Base-by-base conservation (phyloP, 331 rosid species). In the Stylosanthes scabra region DNA sequence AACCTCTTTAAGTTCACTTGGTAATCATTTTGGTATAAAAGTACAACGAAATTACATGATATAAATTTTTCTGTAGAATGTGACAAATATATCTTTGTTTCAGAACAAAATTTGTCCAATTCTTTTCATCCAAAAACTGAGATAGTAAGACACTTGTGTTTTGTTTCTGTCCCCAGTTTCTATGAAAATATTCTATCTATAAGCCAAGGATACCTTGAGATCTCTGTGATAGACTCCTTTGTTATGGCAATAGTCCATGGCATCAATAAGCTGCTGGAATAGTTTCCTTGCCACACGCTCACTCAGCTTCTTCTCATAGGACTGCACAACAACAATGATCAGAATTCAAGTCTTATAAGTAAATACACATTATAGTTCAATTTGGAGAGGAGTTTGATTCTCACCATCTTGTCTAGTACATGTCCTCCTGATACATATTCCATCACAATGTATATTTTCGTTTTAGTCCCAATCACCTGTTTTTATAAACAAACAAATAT, bases 181-280 rank as follows among this genome's bases (percentile, higher is more conserved):
- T 31, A 31, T 31, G 37, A 31, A 31, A 31, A 31, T 31, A 31
- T 31, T 31, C 5, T 31, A 31, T 31, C 37, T 31, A 31, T 31
- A 31, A 31, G 37, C 3, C 5, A 31, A 31, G 37, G 37, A 31
- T 56, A 87, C 97, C 97, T 91, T 91, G 45, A 91, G 81, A 74
- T 91, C 97, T 71, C 93, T 76, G 68, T 91, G 96, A 78, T 80
- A 91, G 31, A 91, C 88, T 52, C 97, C 97, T 60, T 79, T 81
- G 77, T 71, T 74, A 77, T 91, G 97, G 81, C 97, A 91, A 64
- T 84, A 88, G 55, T 91, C 93, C 60, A 91, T 60, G 3, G 93
- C 93, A 71, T 89, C 93, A 29, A 89, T 84, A 81, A 91, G 85
- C 76, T 91, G 97, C 82, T 91, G 97, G 70, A 89, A 91, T 44